Evolutionary conservation across 257 asterid species (phyloP), one percentile per base, ranked within the genome.

Genomic region (Scutellaria galericulata): DNA sequence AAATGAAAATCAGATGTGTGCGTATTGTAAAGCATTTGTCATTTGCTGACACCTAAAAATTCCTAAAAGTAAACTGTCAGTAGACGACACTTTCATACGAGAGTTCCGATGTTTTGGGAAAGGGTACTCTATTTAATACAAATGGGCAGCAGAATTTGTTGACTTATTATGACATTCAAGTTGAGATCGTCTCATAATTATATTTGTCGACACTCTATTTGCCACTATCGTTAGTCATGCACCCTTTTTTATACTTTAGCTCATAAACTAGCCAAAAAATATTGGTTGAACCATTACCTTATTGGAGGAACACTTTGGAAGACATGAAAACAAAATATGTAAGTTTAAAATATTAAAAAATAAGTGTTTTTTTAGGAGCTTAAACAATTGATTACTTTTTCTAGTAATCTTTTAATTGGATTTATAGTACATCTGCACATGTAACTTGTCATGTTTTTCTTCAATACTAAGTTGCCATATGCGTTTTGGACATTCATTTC

Each of bases 401-500:
- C 4, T 9, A 27, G 53, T 52, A 12, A 44, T 52, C 15, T 58
- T 14, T 48, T 6, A 59, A 57, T 68, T 55, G 8, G 37, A 18
- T 14, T 37, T 72, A 9, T 48, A 39, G 24, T 44, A 11, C 24
- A 6, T 2, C 27, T 24, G 27, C 1, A 4, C 5, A 31, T 57
- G 27, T 4, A 9, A 39, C 31, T 54, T 66, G 35, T 45, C 13
- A 12, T 12, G 9, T 58, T 58, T 18, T 60, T 20, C 31, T 12
- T 7, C 5, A 42, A 15, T 12, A 41, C 55, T 31, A 46, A 50
- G 48, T 39, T 64, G 44, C 40, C 64, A 27, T 14, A 46, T 54
- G 56, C 65, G 64, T 63, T 68, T 72, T 7, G 39, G 35, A 37
- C 59, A 70, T 27, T 11, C 44, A 65, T 68, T 73, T 46, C 13